Evolutionary conservation across 2,329 filamentous ascomycete species (phyloP).

Genomic region (Rutstroemia sydowiana): DNA sequence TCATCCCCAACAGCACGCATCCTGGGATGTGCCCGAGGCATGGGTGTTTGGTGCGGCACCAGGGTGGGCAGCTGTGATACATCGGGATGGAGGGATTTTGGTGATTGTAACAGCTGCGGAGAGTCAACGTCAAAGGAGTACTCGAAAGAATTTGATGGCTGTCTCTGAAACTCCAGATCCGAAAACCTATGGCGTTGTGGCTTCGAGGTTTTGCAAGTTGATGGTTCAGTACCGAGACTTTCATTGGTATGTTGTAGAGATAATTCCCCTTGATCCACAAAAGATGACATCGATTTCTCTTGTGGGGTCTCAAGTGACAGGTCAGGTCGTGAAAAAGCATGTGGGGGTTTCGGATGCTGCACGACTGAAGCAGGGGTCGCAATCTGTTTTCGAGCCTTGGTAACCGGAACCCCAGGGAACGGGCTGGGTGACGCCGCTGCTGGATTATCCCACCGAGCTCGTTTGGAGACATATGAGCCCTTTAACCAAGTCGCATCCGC

Average conservation of each 20-base stretch:
- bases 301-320: not conserved
- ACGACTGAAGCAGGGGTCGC: not conserved
- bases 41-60: not conserved
- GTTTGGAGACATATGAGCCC: conserved; percentile 26
- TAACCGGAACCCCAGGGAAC: not conserved
- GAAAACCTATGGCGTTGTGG: not conserved
- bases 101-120: not conserved
- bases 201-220: not conserved
- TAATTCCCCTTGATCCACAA: not conserved
- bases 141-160: not conserved
- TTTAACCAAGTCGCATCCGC: conserved; percentile 26
- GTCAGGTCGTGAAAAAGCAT: not conserved
- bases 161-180: not conserved
- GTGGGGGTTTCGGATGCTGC: not conserved
- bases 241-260: not conserved
- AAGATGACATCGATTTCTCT: not conserved
- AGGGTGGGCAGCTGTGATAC: not conserved
- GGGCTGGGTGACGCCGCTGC: conserved; percentile 26
- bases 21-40: not conserved
- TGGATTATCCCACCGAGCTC: conserved; percentile 24
- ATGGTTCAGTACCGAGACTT: not conserved
- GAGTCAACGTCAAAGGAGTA: not conserved
- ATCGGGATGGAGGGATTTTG: not conserved
- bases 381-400: not conserved
- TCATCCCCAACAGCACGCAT: not conserved